Evolutionary conservation across 495 filamentous ascomycete species (phyloP).

Genomic region (Bryoglossum gracile): DNA sequence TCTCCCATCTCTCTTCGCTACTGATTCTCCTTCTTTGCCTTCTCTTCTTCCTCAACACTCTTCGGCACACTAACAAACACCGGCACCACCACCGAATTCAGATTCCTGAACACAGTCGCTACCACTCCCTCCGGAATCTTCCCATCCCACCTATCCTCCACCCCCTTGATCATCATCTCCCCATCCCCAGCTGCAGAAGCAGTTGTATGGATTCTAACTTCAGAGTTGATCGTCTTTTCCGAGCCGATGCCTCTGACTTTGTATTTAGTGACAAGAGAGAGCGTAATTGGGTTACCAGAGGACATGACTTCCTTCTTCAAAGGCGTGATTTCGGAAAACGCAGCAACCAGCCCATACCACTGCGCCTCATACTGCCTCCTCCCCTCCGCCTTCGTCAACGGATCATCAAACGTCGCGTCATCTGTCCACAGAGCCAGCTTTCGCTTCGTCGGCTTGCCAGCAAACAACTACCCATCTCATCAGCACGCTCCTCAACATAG

Average conservation of each 20-base stretch:
- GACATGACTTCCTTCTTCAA: conserved; percentile 41
- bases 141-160: conserved; percentile 53
- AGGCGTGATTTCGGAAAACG: conserved; percentile 26
- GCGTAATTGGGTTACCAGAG: conserved; percentile 47
- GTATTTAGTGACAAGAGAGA: conserved; percentile 46
- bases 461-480: conserved; percentile 40
- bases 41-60: conserved; percentile 43
- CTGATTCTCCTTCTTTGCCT: background rate
- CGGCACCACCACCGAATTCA: conserved; percentile 49
- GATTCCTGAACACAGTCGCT: conserved; percentile 45
- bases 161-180: conserved; percentile 37
- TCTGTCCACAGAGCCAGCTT: conserved; percentile 48
- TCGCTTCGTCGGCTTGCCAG: conserved; percentile 45
- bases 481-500: no score
- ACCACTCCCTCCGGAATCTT: conserved; percentile 41
- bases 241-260: conserved; percentile 44
- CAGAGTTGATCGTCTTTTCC: conserved; percentile 44
- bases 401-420: conserved; percentile 21
- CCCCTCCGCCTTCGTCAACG: conserved; percentile 18
- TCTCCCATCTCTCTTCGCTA: no score
- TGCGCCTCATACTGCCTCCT: conserved; percentile 23
- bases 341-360: conserved; percentile 22
- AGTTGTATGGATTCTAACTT: conserved; percentile 39
- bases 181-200: conserved; percentile 21
- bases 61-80: conserved; percentile 50